Percentiles rank a stretch among this genome's conserved stretches.
phyloP scores from a whole-genome alignment of 2,329 filamentous ascomycete genomes.

The Davidsoniella eucalypti region DNA sequence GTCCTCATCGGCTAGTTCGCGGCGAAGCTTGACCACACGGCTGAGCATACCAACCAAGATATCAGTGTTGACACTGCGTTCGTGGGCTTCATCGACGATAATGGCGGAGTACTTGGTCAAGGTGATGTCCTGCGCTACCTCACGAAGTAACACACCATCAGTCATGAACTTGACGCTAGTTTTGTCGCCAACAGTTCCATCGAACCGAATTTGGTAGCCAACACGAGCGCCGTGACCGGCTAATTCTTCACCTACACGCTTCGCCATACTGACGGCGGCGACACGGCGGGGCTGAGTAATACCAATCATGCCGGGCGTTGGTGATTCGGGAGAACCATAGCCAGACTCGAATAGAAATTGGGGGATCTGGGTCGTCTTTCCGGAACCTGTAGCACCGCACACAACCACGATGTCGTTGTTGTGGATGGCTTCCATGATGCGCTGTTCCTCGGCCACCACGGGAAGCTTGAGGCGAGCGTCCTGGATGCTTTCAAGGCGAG shows the following conservation, averaged over 20 bases:
- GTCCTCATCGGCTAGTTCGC: conserved; percentile 57
- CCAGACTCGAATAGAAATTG: conserved; percentile 93
- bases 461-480: conserved; percentile 63
- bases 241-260: conserved; percentile 74
- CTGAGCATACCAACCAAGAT: conserved; percentile 96
- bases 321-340: conserved; percentile 62
- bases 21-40: conserved; percentile 70
- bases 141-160: conserved; percentile 83
- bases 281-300: conserved; percentile 90
- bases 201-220: conserved; percentile 89
- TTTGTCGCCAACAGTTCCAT: conserved; percentile 60
- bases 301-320: conserved; percentile 81
- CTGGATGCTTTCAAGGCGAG: conserved; percentile 58
- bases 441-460: conserved; percentile 88
- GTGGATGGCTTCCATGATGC: conserved; percentile 94
- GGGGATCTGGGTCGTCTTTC: conserved; percentile 93
- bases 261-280: conserved; percentile 91
- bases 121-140: conserved; percentile 78
- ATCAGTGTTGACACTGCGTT: conserved; percentile 93
- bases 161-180: conserved; percentile 99
- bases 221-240: conserved; percentile 62
- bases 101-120: conserved; percentile 83
- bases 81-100: conserved; percentile 92
- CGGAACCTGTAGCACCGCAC: conserved; percentile 88
- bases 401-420: conserved; percentile 81